Evolutionary conservation across 208 protist species (phyloP).

Genomic region (Crithidia mellificae): DNA sequence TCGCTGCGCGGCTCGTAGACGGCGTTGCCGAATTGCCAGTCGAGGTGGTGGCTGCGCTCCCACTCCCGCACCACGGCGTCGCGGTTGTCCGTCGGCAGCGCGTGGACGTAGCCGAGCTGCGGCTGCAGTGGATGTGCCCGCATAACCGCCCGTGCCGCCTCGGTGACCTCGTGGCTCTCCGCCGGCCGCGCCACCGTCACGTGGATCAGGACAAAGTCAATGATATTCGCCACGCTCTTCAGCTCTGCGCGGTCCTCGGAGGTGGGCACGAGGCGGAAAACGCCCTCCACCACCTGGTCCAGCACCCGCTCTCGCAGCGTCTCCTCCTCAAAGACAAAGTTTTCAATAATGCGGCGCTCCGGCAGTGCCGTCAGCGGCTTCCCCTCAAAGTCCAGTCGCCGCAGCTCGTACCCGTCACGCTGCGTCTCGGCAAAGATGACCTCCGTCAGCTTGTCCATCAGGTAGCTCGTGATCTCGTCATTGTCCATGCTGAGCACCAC

Average conservation of each 20-base stretch:
- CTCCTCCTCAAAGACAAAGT: conserved; percentile 90
- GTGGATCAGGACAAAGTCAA: conserved; percentile 87
- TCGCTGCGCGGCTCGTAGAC: conserved; percentile 72
- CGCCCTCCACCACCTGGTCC: conserved; percentile 81
- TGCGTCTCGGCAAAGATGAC: conserved; percentile 89
- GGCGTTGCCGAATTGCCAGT: conserved; percentile 93
- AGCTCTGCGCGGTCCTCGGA: conserved; percentile 78
- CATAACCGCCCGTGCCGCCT: conserved; percentile 66
- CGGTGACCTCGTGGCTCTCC: conserved; percentile 43
- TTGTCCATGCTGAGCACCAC: conserved; percentile 81
- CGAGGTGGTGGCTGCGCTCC: conserved; percentile 87
- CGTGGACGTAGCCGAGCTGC: conserved; percentile 83
- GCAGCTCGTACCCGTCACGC: conserved; percentile 90
- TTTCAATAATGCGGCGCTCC: conserved; percentile 85
- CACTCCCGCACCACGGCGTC: conserved; percentile 82
- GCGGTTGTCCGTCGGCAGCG: conserved; percentile 79
- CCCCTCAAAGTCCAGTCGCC: conserved; percentile 91
- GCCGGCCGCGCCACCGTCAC: conserved; percentile 63
- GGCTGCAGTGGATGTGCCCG: conserved; percentile 76
- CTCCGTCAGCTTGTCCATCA: conserved; percentile 81
- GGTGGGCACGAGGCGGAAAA: conserved; percentile 82
- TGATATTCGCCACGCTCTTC: conserved; percentile 78
- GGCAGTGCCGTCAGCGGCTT: conserved; percentile 88
- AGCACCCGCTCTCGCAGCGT: conserved; percentile 88
- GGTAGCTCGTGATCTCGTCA: conserved; percentile 67